These are phyloP conservation scores for Fraxinus latifolia DNA, from an alignment of 305 asterid species.

Conservation along the genomic window DNA sequence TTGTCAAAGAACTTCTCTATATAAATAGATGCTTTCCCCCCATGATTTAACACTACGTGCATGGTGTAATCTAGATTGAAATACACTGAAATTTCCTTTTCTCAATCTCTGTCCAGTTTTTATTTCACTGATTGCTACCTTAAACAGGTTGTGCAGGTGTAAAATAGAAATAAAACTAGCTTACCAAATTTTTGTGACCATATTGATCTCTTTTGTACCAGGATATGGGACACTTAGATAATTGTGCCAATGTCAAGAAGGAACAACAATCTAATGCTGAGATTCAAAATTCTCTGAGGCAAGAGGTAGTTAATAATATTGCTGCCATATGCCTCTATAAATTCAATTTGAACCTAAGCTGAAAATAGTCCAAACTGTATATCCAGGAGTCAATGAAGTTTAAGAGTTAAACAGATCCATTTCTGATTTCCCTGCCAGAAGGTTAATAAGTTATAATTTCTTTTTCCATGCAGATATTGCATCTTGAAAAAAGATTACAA, in stretches of 20 bases:
- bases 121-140: neutral
- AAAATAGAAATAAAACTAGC: neutral
- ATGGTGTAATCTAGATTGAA: neutral
- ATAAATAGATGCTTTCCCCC: neutral
- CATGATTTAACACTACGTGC: neutral
- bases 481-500: constrained; percentile 75
- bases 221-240: constrained; percentile 43
- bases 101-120: neutral
- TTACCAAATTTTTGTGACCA: neutral
- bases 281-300: constrained; percentile 66
- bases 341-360: constrained; percentile 2
- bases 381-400: neutral
- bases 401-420: neutral
- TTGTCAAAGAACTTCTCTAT: neutral
- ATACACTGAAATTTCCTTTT: neutral
- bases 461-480: constrained; percentile 55
- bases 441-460: constrained; percentile 1
- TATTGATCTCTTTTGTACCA: constrained; percentile 27
- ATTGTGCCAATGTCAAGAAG: constrained; percentile 37
- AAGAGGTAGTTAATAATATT: constrained; percentile 56
- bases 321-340: constrained; percentile 3
- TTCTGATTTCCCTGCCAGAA: neutral
- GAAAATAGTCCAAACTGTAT: neutral
- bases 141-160: neutral
- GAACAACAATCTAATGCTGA: constrained; percentile 51